phyloP scores from a whole-genome alignment of 352 stramenopile species.

The Peronosclerospora sorghi region DNA sequence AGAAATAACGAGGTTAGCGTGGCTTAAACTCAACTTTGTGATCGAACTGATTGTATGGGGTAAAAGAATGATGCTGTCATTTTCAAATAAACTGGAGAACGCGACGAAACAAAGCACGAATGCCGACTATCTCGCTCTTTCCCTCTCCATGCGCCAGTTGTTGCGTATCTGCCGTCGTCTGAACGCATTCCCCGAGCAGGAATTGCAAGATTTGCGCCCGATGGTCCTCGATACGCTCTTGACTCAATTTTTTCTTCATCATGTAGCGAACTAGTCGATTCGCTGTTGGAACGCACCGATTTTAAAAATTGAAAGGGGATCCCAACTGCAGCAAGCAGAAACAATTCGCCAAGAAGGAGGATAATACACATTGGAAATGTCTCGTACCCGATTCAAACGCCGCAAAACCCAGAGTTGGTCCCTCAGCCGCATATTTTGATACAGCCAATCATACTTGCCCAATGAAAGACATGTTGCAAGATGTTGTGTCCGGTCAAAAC shows the following conservation, averaged over 20 bases:
- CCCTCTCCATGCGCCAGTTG: no score
- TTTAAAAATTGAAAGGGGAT: neutral
- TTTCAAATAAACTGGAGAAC: slow-evolving; percentile 38
- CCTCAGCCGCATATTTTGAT: no score
- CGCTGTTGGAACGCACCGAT: slow-evolving; percentile 30
- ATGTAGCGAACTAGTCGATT: slow-evolving; percentile 37
- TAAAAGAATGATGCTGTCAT: slow-evolving; percentile 37
- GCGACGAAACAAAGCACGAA: slow-evolving; percentile 32
- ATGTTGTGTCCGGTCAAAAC: slow-evolving; percentile 78
- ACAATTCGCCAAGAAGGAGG: slow-evolving; percentile 33
- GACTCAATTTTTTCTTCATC: slow-evolving; percentile 54
- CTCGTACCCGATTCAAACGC: slow-evolving; percentile 40
- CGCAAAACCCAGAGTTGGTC: no score
- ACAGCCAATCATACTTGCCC: no score
- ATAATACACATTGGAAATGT: slow-evolving; percentile 50
- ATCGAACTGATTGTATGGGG: neutral
- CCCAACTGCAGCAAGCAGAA: slow-evolving; percentile 7
- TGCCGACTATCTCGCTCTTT: no score
- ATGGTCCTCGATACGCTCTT: no score
- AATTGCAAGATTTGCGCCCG: slow-evolving; percentile 42
- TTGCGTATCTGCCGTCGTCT: slow-evolving; percentile 54
- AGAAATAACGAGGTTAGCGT: slow-evolving; percentile 42
- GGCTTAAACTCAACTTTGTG: neutral
- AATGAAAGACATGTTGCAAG: no score
- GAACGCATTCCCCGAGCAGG: slow-evolving; percentile 54